These are phyloP conservation scores for Chalciporus sp. DNA, from an alignment of 1,284 basidiomycete species.

Conservation along the genomic window DNA sequence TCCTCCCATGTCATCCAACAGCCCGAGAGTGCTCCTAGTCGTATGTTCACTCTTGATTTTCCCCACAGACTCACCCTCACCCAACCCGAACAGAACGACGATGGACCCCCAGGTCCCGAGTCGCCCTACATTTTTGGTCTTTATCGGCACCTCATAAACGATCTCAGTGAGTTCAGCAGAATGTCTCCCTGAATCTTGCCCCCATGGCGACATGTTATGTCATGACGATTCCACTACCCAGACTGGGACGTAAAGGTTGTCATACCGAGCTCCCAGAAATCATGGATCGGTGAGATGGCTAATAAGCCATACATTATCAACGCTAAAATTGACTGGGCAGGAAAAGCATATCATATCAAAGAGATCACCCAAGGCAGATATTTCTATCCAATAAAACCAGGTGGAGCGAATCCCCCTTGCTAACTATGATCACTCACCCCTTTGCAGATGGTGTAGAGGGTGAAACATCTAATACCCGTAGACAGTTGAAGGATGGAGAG, in stretches of 20 bases:
- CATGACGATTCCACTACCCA: conserved; percentile 25
- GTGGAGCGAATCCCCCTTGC: conserved; percentile 29
- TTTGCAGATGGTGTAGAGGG: conserved; percentile 64
- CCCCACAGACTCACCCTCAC: conserved; percentile 6
- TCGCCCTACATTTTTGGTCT: conserved; percentile 88
- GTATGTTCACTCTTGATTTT: conserved; percentile 37
- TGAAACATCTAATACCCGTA: conserved; percentile 60
- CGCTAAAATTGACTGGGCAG: conserved; percentile 37
- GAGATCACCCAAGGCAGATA: conserved; percentile 77
- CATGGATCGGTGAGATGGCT: conserved; percentile 73
- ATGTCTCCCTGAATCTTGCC: neutral
- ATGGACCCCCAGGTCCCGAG: conserved; percentile 78
- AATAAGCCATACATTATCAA: conserved; percentile 1
- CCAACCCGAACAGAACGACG: conserved; percentile 66
- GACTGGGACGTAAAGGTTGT: conserved; percentile 91
- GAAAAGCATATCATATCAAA: conserved; percentile 84
- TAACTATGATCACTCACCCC: conserved; percentile 7
- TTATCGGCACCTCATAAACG: conserved; percentile 64
- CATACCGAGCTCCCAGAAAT: conserved; percentile 85
- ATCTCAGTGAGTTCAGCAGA: conserved; percentile 52
- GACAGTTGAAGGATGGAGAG: conserved; percentile 76
- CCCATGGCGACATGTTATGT: conserved; percentile 13
- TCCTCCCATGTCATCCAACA: conserved; percentile 14
- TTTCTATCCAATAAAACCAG: conserved; percentile 76
- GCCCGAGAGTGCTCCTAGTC: conserved; percentile 58